Conservation (phyloP, 768 basidiomycete species). For the Collybia sordida region DNA sequence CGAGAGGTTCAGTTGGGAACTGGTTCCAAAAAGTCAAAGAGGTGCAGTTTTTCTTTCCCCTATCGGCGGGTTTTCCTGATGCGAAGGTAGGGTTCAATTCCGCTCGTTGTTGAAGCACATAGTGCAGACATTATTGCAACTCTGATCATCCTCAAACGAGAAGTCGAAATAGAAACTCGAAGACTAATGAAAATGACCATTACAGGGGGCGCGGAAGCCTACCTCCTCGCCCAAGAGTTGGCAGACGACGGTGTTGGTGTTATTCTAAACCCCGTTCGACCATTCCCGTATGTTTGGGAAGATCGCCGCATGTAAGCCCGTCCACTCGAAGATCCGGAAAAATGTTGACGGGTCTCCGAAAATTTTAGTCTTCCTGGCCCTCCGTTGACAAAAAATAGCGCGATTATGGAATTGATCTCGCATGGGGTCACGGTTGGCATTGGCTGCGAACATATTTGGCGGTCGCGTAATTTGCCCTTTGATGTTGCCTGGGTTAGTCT, state of each 20-base stretch:
- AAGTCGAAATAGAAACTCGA: slow-evolving; percentile 51
- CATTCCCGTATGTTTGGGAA: slow-evolving; percentile 79
- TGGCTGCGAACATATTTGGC: slow-evolving; percentile 64
- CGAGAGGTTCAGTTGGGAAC: slow-evolving; percentile 34
- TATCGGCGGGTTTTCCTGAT: too few species aligned
- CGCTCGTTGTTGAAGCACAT: slow-evolving; percentile 72
- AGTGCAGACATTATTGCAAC: slow-evolving; percentile 85
- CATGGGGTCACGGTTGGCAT: slow-evolving; percentile 75
- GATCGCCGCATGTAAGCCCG: slow-evolving; percentile 54
- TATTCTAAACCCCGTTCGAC: slow-evolving; percentile 52
- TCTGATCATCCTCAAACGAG: slow-evolving; percentile 65
- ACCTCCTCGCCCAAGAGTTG: slow-evolving; percentile 69
- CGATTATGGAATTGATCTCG: slow-evolving; percentile 57
- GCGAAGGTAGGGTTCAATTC: slow-evolving; percentile 55
- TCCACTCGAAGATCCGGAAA: background rate
- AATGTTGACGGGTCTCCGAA: background rate
- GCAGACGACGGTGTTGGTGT: slow-evolving; percentile 47
- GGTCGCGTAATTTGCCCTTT: slow-evolving; percentile 74
- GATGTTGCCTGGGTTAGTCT: slow-evolving; percentile 77
- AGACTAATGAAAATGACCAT: slow-evolving; percentile 55
- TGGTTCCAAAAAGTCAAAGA: slow-evolving; percentile 47
- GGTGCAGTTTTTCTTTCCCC: slow-evolving; percentile 24
- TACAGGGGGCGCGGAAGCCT: slow-evolving; percentile 64
- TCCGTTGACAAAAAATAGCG: slow-evolving; percentile 57
- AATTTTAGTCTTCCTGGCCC: slow-evolving; percentile 61